These are phyloP conservation scores for Telfairia occidentalis DNA, from an alignment of 331 rosid genomes.

Conservation along the genomic window DNA sequence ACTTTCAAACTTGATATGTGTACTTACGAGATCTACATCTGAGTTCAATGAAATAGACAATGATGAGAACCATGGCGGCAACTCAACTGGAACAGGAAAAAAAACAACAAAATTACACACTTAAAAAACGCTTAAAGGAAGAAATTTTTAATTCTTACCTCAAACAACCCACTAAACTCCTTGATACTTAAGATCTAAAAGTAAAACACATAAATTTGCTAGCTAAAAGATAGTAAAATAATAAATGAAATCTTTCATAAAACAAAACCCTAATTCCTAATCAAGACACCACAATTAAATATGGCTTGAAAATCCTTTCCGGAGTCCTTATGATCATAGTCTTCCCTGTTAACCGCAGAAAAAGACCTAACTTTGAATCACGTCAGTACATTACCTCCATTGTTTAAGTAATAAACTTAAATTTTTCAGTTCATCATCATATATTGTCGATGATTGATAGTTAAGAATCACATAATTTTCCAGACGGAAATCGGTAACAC, in stretches of 20 bases:
- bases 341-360: background rate
- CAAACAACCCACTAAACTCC: background rate
- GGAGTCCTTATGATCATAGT: background rate
- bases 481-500: background rate
- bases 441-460: background rate
- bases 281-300: background rate
- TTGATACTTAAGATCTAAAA: background rate
- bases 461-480: background rate
- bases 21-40: constrained; percentile 74
- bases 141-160: background rate
- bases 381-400: background rate
- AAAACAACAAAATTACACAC: constrained; percentile 34
- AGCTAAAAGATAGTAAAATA: background rate
- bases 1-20: constrained; percentile 9
- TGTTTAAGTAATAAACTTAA: constrained; percentile 1
- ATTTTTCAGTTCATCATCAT: background rate
- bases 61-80: constrained; percentile 81
- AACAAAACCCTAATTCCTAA: constrained; percentile 3
- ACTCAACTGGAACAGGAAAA: constrained; percentile 59
- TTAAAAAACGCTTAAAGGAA: background rate
- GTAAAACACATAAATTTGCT: background rate
- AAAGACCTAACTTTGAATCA: background rate
- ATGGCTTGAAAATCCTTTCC: background rate
- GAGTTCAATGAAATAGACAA: constrained; percentile 59
- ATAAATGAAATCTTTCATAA: background rate